Evolutionary conservation across 768 basidiomycete species (phyloP), one percentile per base, ranked within the genome.

Genomic region (Podaxis carcinomalis): DNA sequence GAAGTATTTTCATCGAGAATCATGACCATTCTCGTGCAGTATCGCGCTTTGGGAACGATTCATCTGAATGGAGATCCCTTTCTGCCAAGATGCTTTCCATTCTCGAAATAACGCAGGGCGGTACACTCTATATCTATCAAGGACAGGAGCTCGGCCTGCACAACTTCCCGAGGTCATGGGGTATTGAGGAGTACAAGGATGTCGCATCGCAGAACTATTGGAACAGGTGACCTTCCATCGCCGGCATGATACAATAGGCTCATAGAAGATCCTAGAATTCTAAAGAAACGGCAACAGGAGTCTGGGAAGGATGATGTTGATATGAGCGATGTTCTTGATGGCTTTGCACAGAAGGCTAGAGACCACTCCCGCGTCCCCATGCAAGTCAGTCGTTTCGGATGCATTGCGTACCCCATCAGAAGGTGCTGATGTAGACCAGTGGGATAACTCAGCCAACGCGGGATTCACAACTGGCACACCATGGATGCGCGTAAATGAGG

Each of bases 401-500:
- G 56, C 36, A 3, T 2, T 1, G 42, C 27, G 19, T 46, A 21
- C 13, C 35, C 39, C 25, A 35, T 51, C 16, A 50, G 36, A 23
- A 16, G 10, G 27, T 10, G 25, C 7, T 49, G 39, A 37, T 11
- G 19, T 40, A 51, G 32, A 23, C 36, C 56, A 89, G 86, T 90
- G 89, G 88, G 75, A 86, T 62, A 57, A 73, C 7, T 69, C 75
- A 3, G 27, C 71, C 6, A 77, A 90, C 58, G 86, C 80, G 0
- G 89, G 90, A 0, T 90, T 91, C 70, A 85, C 86, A 11, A 76
- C 80, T 0, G 84, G 82, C 2, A 78, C 69, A 1, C 88, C 89
- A 0, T 92, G 88, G 89, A 90, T 90, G 87, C 77, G 86, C 25
- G 82, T 87, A 5, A 86, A 89, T 65, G 86, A 88, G 40, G 87